phyloP scores from a whole-genome alignment of 2,329 filamentous ascomycete genomes.

The Zasmidium angulare region DNA sequence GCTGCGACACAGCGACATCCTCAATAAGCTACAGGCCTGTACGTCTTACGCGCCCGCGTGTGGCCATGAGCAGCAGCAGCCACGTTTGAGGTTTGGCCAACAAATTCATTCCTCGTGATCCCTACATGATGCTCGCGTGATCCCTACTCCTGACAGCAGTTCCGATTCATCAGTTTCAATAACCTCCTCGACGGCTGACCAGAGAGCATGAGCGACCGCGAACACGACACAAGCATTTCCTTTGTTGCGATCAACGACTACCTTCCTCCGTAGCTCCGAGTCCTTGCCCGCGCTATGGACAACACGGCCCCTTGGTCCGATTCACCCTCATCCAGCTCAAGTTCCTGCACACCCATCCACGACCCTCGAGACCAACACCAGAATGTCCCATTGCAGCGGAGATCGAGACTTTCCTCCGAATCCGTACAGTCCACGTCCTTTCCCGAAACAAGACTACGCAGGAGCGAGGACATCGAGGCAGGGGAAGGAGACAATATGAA shows the following conservation, averaged over 20 bases:
- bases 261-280: not conserved
- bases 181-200: too few relatives aligned
- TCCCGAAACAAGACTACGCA: not conserved
- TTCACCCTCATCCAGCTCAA: not conserved
- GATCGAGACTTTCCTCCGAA: not conserved
- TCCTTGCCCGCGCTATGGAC: not conserved
- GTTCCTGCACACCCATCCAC: not conserved
- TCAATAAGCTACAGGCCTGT: too few relatives aligned
- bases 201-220: too few relatives aligned
- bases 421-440: not conserved
- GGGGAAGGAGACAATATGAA: constrained; percentile 18
- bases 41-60: too few relatives aligned
- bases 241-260: not conserved
- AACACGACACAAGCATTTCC: too few relatives aligned
- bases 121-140: not conserved
- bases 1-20: too few relatives aligned
- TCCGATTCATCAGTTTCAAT: too few relatives aligned
- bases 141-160: not conserved
- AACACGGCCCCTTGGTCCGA: not conserved
- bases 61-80: not conserved
- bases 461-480: constrained; percentile 9
- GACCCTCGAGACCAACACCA: not conserved
- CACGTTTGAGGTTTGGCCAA: too few relatives aligned
- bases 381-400: not conserved
- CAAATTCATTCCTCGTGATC: not conserved